These are phyloP conservation scores for Barnettozyma wickerhamii DNA, from an alignment of 805 yeast genomes.

Conservation along the genomic window DNA sequence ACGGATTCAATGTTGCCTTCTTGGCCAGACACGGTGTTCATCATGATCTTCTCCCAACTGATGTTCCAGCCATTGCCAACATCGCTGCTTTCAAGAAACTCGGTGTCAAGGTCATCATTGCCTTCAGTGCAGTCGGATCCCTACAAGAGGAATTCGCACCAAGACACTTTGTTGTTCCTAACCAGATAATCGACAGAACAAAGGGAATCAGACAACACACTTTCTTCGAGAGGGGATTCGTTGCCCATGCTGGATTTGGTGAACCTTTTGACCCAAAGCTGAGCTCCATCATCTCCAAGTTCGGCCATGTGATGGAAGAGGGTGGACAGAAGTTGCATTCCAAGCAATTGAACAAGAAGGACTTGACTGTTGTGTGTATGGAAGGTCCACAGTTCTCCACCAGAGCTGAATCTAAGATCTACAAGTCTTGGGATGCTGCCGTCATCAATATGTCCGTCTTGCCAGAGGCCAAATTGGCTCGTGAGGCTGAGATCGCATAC, in stretches of 20 bases:
- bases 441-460: slow-evolving; percentile 95
- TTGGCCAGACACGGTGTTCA: slow-evolving; percentile 91
- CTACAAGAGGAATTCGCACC: slow-evolving; percentile 86
- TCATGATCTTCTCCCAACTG: slow-evolving; percentile 86
- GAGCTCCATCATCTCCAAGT: slow-evolving; percentile 58
- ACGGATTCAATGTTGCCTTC: slow-evolving; percentile 86
- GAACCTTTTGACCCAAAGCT: slow-evolving; percentile 87
- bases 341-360: slow-evolving; percentile 61
- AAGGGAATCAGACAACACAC: slow-evolving; percentile 91
- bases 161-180: slow-evolving; percentile 94
- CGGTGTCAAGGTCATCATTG: slow-evolving; percentile 84
- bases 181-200: slow-evolving; percentile 94
- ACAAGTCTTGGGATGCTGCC: slow-evolving; percentile 84
- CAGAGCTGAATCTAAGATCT: slow-evolving; percentile 89
- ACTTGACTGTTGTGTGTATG: slow-evolving; percentile 89
- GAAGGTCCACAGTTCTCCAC: slow-evolving; percentile 99
- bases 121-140: slow-evolving; percentile 96
- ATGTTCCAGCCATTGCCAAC: slow-evolving; percentile 91
- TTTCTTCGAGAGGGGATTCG: slow-evolving; percentile 82
- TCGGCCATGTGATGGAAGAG: slow-evolving; percentile 49
- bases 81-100: slow-evolving; percentile 89
- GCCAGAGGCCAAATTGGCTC: slow-evolving; percentile 96
- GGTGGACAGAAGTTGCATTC: slow-evolving; percentile 56
- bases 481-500: slow-evolving; percentile 95
- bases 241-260: slow-evolving; percentile 96